Evolutionary conservation across 441 rosid genomes (phyloP).

Genomic region (Eutrema salsugineum): DNA sequence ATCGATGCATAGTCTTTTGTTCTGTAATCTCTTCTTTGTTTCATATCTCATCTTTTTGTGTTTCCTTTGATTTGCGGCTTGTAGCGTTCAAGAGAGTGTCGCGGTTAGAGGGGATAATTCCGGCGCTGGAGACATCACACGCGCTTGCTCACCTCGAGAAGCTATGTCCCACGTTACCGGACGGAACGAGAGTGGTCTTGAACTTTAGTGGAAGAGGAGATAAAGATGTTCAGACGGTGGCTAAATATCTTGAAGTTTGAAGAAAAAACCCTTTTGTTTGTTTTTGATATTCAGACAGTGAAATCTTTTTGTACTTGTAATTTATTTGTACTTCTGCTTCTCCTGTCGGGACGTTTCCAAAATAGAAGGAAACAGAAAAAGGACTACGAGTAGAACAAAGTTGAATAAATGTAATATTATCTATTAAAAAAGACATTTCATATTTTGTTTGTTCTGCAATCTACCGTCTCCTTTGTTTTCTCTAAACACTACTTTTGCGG

Average conservation of each 20-base stretch:
- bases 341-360: conserved; percentile 1
- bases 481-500: not conserved
- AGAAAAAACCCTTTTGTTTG: not conserved
- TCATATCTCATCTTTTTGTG: not conserved
- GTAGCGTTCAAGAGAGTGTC: conserved; percentile 84
- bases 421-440: not conserved
- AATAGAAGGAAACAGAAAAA: not conserved
- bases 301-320: conserved; percentile 6
- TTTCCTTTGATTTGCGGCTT: not conserved
- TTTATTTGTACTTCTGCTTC: conserved; percentile 6
- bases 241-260: conserved; percentile 55
- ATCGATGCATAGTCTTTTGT: not conserved
- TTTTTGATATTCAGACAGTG: not conserved
- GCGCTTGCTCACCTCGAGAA: conserved; percentile 79
- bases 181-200: conserved; percentile 61
- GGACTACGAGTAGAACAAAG: not conserved
- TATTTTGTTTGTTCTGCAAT: not conserved
- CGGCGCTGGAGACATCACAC: conserved; percentile 88
- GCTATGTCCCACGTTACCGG: conserved; percentile 68
- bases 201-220: conserved; percentile 96
- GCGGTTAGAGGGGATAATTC: conserved; percentile 77
- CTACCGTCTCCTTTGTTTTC: not conserved
- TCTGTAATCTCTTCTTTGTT: not conserved
- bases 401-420: conserved; percentile 4
- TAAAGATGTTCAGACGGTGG: conserved; percentile 86